These are phyloP conservation scores for Pyricularia sp. DNA, from an alignment of 2,329 filamentous ascomycete genomes.

Conservation along the genomic window DNA sequence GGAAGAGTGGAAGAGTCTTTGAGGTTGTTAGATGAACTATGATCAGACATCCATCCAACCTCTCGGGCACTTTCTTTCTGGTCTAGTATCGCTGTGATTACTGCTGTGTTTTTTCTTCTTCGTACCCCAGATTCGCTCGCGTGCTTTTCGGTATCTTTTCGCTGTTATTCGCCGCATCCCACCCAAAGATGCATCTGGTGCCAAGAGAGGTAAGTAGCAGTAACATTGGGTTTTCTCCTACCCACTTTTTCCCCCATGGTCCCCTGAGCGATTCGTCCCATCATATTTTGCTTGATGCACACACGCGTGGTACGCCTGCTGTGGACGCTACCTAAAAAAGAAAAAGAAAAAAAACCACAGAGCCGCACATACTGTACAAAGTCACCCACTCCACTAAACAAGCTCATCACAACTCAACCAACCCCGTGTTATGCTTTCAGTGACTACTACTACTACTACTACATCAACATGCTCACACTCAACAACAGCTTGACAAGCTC, in stretches of 20 bases:
- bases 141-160: not conserved
- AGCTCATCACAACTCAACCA: not conserved
- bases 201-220: slow-evolving; percentile 21
- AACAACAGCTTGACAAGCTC: slow-evolving; percentile 81
- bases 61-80: not conserved
- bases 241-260: not conserved
- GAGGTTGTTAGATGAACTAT: not conserved
- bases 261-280: not conserved
- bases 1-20: not conserved
- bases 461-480: not conserved
- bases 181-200: slow-evolving; percentile 23
- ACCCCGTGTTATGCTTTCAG: not conserved
- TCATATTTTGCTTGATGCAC: not conserved
- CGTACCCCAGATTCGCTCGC: not conserved
- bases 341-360: too few species aligned
- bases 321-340: too few species aligned
- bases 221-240: not conserved
- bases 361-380: too few species aligned
- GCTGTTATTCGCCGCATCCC: not conserved
- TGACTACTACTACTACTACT: not conserved
- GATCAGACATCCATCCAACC: not conserved
- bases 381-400: slow-evolving; percentile 3
- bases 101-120: not conserved
- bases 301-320: too few species aligned
- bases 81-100: not conserved